Conservation (phyloP, 441 rosid genomes). For the Capsella rubella region DNA sequence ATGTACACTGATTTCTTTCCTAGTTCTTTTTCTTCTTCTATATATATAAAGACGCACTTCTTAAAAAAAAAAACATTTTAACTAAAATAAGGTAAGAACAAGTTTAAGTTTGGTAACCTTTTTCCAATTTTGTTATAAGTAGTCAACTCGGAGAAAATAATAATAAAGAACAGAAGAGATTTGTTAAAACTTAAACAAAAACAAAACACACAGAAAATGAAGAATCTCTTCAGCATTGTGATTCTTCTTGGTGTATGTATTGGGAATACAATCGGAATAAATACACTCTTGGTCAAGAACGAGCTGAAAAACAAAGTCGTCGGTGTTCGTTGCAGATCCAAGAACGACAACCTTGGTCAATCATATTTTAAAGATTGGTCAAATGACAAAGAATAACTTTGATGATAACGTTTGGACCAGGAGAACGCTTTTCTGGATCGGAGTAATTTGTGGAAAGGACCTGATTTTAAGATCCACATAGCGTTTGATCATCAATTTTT, state of each 20-base stretch:
- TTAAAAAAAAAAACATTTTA: too few species aligned
- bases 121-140: too few species aligned
- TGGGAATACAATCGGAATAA: constrained; percentile 5
- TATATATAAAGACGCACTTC: too few species aligned
- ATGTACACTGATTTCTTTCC: too few species aligned
- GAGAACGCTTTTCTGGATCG: constrained; percentile 20
- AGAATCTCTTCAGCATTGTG: constrained; percentile 4
- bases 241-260: constrained; percentile 30
- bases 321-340: constrained; percentile 30
- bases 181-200: background rate
- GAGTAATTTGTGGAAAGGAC: constrained; percentile 34
- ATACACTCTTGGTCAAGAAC: constrained; percentile 7
- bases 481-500: background rate
- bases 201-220: constrained; percentile 11
- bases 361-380: constrained; percentile 13
- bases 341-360: constrained; percentile 33
- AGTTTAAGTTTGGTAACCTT: too few species aligned
- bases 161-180: background rate
- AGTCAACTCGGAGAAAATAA: too few species aligned
- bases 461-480: constrained; percentile 27
- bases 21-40: too few species aligned
- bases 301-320: constrained; percentile 19
- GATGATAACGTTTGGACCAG: background rate
- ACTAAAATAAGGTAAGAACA: background rate
- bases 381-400: constrained; percentile 2